Evolutionary conservation across 202 grass and related monocot genomes (phyloP).

Genomic region (Bolboschoenoplectus hybrid): DNA sequence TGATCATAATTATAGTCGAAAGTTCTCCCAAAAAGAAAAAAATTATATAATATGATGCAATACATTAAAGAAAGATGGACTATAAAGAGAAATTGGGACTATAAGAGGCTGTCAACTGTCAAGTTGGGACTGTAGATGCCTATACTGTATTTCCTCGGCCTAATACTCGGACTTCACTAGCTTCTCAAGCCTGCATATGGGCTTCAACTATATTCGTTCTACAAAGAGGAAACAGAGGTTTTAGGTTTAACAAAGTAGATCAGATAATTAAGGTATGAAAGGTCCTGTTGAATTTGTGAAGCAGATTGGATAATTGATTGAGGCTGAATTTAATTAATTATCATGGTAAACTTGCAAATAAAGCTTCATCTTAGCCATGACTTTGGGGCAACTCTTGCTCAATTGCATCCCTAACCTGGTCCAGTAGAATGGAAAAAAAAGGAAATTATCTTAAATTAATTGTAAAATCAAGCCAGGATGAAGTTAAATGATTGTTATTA

Average conservation of each 20-base stretch:
- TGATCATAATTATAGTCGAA: not conserved
- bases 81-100: conserved; percentile 36
- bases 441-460: not conserved
- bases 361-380: conserved; percentile 81
- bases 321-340: not conserved
- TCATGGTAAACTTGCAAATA: conserved; percentile 60
- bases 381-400: conserved; percentile 74
- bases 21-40: not conserved
- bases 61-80: not conserved
- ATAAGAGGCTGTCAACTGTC: conserved; percentile 79
- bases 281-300: not conserved
- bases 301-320: not conserved
- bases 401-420: conserved; percentile 63
- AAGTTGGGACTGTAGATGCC: conserved; percentile 75
- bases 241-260: not conserved
- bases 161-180: conserved; percentile 91
- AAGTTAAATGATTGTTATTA: not conserved
- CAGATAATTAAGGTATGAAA: not conserved
- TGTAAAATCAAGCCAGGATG: not conserved
- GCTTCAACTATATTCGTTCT: conserved; percentile 95
- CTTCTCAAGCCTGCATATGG: conserved; percentile 74
- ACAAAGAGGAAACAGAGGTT: not conserved
- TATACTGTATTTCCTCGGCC: conserved; percentile 67
- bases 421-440: too few species aligned
- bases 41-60: not conserved